Evolutionary conservation across 139 green algal genomes (phyloP).

Genomic region (Chlorella sp.): DNA sequence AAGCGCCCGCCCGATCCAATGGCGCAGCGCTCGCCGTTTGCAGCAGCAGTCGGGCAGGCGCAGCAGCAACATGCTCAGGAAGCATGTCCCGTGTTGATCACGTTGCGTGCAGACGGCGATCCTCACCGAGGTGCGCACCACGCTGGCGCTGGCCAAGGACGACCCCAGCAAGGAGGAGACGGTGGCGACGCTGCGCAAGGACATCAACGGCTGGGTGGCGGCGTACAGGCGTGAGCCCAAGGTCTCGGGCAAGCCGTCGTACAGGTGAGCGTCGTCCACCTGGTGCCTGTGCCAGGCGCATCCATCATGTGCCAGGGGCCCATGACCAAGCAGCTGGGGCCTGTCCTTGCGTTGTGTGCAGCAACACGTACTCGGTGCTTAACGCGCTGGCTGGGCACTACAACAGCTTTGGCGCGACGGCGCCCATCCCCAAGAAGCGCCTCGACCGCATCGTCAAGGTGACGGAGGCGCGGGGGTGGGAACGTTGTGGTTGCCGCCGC

Average conservation of each 20-base stretch:
- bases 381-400: slow-evolving; percentile 88
- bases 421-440: slow-evolving; percentile 88
- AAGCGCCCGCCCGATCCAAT: background rate
- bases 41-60: background rate
- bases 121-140: slow-evolving; percentile 48
- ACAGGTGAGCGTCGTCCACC: slow-evolving; percentile 54
- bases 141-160: slow-evolving; percentile 50
- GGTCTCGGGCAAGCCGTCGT: slow-evolving; percentile 73
- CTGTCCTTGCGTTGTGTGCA: slow-evolving; percentile 18
- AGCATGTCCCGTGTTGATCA: background rate
- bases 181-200: slow-evolving; percentile 57
- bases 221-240: slow-evolving; percentile 68
- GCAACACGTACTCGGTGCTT: slow-evolving; percentile 83
- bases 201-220: slow-evolving; percentile 81
- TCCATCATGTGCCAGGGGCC: background rate
- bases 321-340: background rate
- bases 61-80: background rate
- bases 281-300: background rate
- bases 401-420: slow-evolving; percentile 80
- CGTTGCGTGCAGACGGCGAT: slow-evolving; percentile 39
- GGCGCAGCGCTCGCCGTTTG: background rate
- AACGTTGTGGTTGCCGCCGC: no score
- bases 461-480: background rate
- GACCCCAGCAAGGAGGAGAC: slow-evolving; percentile 57
- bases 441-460: slow-evolving; percentile 82